phyloP scores from a whole-genome alignment of 805 yeast genomes.

The Candida awuae region DNA sequence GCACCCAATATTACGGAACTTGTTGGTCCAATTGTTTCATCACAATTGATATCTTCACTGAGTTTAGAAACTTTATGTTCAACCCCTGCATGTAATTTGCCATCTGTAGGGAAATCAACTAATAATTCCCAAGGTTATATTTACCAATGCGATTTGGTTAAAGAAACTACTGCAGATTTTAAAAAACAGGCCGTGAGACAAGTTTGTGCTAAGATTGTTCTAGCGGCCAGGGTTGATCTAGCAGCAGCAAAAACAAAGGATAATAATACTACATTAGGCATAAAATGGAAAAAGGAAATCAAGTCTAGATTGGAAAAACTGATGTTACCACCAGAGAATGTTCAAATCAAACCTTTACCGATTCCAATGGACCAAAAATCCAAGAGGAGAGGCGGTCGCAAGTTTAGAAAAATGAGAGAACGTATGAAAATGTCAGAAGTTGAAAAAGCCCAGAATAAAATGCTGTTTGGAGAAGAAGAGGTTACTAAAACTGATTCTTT shows the following conservation, averaged over 20 bases:
- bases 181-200: slow-evolving; percentile 69
- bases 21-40: slow-evolving; percentile 64
- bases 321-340: slow-evolving; percentile 66
- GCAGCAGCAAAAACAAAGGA: slow-evolving; percentile 29
- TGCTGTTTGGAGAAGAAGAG: slow-evolving; percentile 76
- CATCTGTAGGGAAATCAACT: slow-evolving; percentile 58
- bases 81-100: slow-evolving; percentile 77
- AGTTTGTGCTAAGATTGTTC: slow-evolving; percentile 65
- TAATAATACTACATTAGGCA: slow-evolving; percentile 37
- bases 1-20: slow-evolving; percentile 79
- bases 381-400: slow-evolving; percentile 79
- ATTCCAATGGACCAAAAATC: slow-evolving; percentile 68
- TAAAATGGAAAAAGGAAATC: slow-evolving; percentile 52
- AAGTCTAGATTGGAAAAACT: slow-evolving; percentile 58
- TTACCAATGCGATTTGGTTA: slow-evolving; percentile 52
- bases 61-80: slow-evolving; percentile 57
- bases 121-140: slow-evolving; percentile 50
- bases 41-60: slow-evolving; percentile 66
- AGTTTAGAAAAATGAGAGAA: slow-evolving; percentile 73
- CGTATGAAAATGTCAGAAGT: slow-evolving; percentile 74
- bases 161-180: slow-evolving; percentile 47
- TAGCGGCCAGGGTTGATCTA: slow-evolving; percentile 76
- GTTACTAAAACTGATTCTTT: slow-evolving; percentile 50
- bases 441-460: slow-evolving; percentile 73
- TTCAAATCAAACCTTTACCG: slow-evolving; percentile 62